A percentile compares a stretch with the other conserved stretches of the same genome.
Evolutionary conservation across 352 stramenopile genomes (phyloP).

Genomic region (Phytophthora constricta): DNA sequence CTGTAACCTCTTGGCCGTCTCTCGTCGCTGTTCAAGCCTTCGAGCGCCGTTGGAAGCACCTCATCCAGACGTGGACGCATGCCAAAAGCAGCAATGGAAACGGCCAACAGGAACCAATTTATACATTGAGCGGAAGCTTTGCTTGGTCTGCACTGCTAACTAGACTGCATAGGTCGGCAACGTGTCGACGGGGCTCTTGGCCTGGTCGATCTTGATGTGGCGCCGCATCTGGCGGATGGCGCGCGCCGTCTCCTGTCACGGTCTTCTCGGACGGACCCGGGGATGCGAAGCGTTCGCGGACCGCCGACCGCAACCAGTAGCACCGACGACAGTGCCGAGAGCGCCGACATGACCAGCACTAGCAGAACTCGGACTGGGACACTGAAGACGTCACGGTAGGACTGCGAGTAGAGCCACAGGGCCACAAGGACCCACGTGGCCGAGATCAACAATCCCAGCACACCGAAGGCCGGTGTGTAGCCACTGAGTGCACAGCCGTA

Average conservation of each 20-base stretch:
- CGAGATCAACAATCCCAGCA: conserved; percentile 14
- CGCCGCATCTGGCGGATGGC: conserved; percentile 45
- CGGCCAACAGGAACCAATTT: too few species aligned
- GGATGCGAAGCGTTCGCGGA: conserved; percentile 44
- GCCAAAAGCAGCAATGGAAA: too few species aligned
- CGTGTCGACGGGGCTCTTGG: conserved; percentile 25
- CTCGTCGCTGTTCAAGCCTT: too few species aligned
- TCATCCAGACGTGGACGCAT: too few species aligned
- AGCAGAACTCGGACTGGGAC: conserved; percentile 19
- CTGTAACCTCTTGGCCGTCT: too few species aligned
- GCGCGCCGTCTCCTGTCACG: conserved; percentile 41
- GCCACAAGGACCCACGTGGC: conserved; percentile 32
- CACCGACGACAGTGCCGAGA: conserved; percentile 21
- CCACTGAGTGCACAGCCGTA: conserved; percentile 29
- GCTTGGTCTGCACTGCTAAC: too few species aligned
- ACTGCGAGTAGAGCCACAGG: conserved; percentile 31
- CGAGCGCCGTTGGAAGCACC: too few species aligned
- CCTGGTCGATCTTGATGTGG: conserved; percentile 43
- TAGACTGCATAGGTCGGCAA: conserved; percentile 44
- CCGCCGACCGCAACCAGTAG: conserved; percentile 28
- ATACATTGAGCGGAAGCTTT: too few species aligned
- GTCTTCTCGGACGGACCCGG: conserved; percentile 37
- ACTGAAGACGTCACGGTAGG: conserved; percentile 20
- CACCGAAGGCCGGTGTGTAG: conserved; percentile 19
- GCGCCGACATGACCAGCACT: conserved; percentile 11